Percentiles rank a stretch among this genome's conserved stretches.
Conservation (phyloP, 2,329 filamentous ascomycete genomes). For the Cladosporium velox region DNA sequence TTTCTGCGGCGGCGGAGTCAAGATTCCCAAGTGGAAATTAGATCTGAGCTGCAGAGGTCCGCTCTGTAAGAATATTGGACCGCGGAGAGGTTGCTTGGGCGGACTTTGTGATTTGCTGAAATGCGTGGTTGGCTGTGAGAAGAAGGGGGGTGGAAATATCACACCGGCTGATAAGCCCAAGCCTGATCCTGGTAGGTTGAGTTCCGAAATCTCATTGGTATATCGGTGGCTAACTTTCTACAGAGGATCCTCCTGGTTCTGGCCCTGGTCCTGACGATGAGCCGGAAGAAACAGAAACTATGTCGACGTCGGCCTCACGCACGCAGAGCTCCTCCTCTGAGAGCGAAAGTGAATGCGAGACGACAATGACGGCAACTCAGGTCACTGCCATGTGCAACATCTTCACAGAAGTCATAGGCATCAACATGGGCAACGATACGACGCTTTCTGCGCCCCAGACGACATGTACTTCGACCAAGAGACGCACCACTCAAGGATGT, state of each 20-base stretch:
- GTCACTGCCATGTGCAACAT: constrained; percentile 17
- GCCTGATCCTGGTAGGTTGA: background rate
- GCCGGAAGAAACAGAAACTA: background rate
- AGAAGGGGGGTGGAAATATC: constrained; percentile 3
- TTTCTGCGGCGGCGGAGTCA: background rate
- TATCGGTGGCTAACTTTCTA: background rate
- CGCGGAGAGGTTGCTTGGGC: background rate
- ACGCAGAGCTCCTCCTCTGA: background rate
- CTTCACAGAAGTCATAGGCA: background rate
- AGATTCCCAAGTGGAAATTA: background rate
- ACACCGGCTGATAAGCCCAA: background rate
- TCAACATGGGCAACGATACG: background rate
- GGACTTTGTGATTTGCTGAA: background rate
- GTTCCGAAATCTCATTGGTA: background rate
- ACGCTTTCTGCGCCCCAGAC: background rate
- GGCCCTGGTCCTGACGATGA: background rate
- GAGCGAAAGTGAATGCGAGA: constrained; percentile 8
- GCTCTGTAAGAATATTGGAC: constrained; percentile 1
- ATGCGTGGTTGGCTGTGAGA: constrained; percentile 4
- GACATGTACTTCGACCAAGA: constrained; percentile 4
- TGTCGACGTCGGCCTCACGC: background rate
- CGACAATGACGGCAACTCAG: background rate
- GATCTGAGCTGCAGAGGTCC: constrained; percentile 4
- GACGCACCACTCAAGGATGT: background rate
- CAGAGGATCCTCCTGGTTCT: background rate